Conservation (phyloP, 805 yeast genomes). For the Candida orba region DNA sequence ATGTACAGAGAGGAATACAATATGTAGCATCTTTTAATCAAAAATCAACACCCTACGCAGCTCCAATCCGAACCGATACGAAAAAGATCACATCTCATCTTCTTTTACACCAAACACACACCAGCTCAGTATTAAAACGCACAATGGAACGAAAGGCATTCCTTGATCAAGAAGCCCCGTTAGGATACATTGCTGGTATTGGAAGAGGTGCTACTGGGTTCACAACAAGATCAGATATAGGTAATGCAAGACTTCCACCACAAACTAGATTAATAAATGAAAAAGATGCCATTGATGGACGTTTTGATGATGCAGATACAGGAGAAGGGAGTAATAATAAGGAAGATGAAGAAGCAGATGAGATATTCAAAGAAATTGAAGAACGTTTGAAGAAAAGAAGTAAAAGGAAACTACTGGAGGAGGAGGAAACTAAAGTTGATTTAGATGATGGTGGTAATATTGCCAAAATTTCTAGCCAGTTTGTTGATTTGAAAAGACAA, state of each 20-base stretch:
- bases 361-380: slow-evolving; percentile 62
- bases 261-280: slow-evolving; percentile 18
- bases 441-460: slow-evolving; percentile 22
- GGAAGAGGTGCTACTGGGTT: slow-evolving; percentile 97
- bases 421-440: slow-evolving; percentile 24
- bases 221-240: slow-evolving; percentile 75
- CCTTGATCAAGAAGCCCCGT: slow-evolving; percentile 79
- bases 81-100: no score
- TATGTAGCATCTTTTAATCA: no score
- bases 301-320: slow-evolving; percentile 19
- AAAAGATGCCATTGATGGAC: slow-evolving; percentile 10
- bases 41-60: no score
- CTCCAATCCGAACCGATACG: no score
- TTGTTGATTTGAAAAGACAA: slow-evolving; percentile 60
- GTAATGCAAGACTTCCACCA: slow-evolving; percentile 34
- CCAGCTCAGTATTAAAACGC: no score
- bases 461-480: slow-evolving; percentile 40
- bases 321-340: slow-evolving; percentile 30
- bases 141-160: slow-evolving; percentile 53
- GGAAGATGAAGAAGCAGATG: slow-evolving; percentile 76
- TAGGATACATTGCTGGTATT: slow-evolving; percentile 84
- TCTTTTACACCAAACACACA: no score
- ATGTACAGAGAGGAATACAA: no score
- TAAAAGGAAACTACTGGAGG: slow-evolving; percentile 20
- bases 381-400: slow-evolving; percentile 32